Evolutionary conservation across 2,329 filamentous ascomycete species (phyloP), one percentile per base, ranked within the genome.

Genomic region (Aaosphaeria arxii): DNA sequence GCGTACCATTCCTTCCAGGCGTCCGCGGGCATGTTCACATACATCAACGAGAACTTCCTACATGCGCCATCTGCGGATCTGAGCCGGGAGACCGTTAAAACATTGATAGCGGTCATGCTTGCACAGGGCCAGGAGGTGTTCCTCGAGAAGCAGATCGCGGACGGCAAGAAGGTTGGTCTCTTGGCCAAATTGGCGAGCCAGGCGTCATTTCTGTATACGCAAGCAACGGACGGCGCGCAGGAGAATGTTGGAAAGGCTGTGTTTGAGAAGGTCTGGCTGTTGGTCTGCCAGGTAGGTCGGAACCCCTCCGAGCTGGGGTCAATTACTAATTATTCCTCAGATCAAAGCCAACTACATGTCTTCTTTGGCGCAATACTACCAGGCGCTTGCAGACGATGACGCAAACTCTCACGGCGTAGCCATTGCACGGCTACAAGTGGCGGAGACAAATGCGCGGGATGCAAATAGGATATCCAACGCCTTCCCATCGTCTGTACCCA

Each of bases 1-100:
- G 90, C 94, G 13, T 99, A 97, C 69, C 92, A 99, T 71, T 96
- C 91, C 17, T 97, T 97, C 75, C 94, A 99, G 71, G 94, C 94
- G 38, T 91, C 92, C 6, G 94, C 94, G 7, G 94, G 94, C 75
- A 99, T 99, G 94, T 99, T 97, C 71, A 97, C 92, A 45, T 99
- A 99, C 65, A 99, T 99, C 76, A 99, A 99, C 72, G 94, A 99
- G 74, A 99, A 99, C 74, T 99, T 99, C 69, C 77, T 99, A 33
- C 94, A 99, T 64, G 94, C 94, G 1, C 94, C 95, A 1, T 96
- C 91, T 6, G 91, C 89, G n/a, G 94, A 99, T 65, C 74, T 99
- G 42, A 97, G 91, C 69, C 79, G 94, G 51, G 92, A 99, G 44
- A 99, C 94, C 0, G 90, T 99, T 63, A 96, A 96, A 74, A 91